phyloP scores from a whole-genome alignment of 2,329 filamentous ascomycete species.

The Hymenoscyphus repandus region DNA sequence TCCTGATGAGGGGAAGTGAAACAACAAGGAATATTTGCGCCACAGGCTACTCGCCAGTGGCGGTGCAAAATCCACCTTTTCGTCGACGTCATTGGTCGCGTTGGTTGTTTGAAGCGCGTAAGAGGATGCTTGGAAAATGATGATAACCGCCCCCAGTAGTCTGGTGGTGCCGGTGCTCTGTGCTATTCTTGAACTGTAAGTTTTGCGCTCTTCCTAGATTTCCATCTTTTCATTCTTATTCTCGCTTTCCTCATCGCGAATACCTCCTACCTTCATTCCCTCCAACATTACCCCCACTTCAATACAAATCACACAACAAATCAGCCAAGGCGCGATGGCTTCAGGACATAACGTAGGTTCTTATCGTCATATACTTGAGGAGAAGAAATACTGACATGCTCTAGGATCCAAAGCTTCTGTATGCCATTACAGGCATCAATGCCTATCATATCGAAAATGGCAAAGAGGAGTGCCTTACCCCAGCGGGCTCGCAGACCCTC shows the following conservation, averaged over 20 bases:
- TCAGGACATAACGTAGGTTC: constrained; percentile 28
- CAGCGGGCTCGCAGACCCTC: constrained; percentile 81
- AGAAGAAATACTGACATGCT: constrained; percentile 8
- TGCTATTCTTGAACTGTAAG: constrained; percentile 1
- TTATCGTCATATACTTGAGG: background rate
- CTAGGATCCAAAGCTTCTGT: constrained; percentile 58
- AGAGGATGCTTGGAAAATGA: background rate
- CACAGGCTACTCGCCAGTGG: no score
- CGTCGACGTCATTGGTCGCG: background rate
- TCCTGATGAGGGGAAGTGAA: no score
- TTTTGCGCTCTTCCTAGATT: background rate
- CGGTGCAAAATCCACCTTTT: background rate
- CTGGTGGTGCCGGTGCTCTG: background rate
- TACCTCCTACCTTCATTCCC: background rate
- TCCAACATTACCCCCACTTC: background rate
- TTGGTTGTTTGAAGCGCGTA: background rate
- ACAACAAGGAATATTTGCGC: no score
- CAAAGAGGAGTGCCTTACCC: constrained; percentile 74
- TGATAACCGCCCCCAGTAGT: background rate
- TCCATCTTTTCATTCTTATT: background rate
- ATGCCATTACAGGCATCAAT: constrained; percentile 76
- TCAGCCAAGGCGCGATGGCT: constrained; percentile 17
- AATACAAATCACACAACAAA: background rate
- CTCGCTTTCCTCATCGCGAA: background rate
- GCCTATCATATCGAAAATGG: constrained; percentile 91